Base-by-base conservation (phyloP, 805 yeast species). In the Teunomyces atbi region DNA sequence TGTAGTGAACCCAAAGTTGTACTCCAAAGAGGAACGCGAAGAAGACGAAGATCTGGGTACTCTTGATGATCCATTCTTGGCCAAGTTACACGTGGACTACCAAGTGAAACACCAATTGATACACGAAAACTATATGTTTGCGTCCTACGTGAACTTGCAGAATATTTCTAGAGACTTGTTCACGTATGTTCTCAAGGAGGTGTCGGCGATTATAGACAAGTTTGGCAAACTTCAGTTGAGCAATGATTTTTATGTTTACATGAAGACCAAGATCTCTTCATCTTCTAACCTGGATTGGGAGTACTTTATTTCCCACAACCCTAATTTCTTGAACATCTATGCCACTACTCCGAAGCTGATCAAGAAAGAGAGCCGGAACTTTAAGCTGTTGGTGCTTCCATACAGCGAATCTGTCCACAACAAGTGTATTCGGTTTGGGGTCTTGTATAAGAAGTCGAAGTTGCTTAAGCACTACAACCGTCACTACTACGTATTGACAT, bases 61-160 rank as follows among this genome's bases (percentile, higher is more conserved):
- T 7, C 42, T 62, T 44, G 71, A 66, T 44, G 77, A 72, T 50
- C 77, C 77, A 2, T 72, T 72, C 48, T 64, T 72, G 44, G 48
- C 69, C 34, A 72, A 71, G 48, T 57, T 72, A 42, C 58, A 59
- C 43, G 61, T 72, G 6, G 75, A 72, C 50, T 65, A 66, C 46
- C 76, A 69, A 52, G 43, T 72, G 28, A 71, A 71, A 54, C 64
- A 65, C 45, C 76, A 71, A 52, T 56, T 72, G 46, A 56, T 72
- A 12, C 64, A 65, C 30, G 77, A 72, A 47, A 71, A 68, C 54
- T 72, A 67, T 50, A 59, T 68, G 48, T 71, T 64, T 54, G 77
- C 76, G 2, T 65, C 71, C 39, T 72, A 65, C 48, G 61, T 67
- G 30, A 72, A 72, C 47, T 58, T 72, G 39, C 77, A 72, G 51